Percentiles rank a stretch among this genome's conserved stretches.
phyloP scores from a whole-genome alignment of 495 filamentous ascomycete genomes.

The Lepidopterella palustris region DNA sequence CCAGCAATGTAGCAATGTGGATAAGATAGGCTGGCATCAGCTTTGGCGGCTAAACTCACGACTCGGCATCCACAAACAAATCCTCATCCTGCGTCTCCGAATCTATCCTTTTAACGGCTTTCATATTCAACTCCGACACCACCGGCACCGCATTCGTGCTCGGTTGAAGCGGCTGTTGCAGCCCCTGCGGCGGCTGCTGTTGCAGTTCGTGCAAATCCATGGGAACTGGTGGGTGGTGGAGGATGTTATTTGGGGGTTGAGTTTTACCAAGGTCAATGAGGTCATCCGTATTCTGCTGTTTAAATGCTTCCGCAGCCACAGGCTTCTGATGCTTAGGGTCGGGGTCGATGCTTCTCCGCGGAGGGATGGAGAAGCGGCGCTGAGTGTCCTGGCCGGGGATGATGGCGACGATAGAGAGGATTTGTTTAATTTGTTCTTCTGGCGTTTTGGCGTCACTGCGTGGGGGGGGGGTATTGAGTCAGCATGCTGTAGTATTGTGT shows the following conservation, averaged over 20 bases:
- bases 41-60: slow-evolving; percentile 15
- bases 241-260: slow-evolving; percentile 4
- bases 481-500: too few relatives aligned
- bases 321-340: slow-evolving; percentile 28
- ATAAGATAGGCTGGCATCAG: too few relatives aligned
- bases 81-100: slow-evolving; percentile 46
- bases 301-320: slow-evolving; percentile 28
- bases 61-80: slow-evolving; percentile 55
- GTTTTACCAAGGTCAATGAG: slow-evolving; percentile 40
- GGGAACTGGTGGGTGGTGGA: background rate
- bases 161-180: slow-evolving; percentile 6
- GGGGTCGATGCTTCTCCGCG: slow-evolving; percentile 31
- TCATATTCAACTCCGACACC: too few relatives aligned
- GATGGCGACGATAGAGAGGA: slow-evolving; percentile 79
- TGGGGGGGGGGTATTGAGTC: too few relatives aligned
- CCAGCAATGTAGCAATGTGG: too few relatives aligned
- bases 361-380: slow-evolving; percentile 42
- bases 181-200: slow-evolving; percentile 4
- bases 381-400: slow-evolving; percentile 59
- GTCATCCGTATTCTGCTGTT: slow-evolving; percentile 18
- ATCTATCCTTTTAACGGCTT: slow-evolving; percentile 46
- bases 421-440: slow-evolving; percentile 72
- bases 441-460: slow-evolving; percentile 61
- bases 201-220: background rate
- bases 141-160: background rate